Evolutionary conservation across 2,329 filamentous ascomycete genomes (phyloP).

Genomic region (Gnomoniopsis sp.): DNA sequence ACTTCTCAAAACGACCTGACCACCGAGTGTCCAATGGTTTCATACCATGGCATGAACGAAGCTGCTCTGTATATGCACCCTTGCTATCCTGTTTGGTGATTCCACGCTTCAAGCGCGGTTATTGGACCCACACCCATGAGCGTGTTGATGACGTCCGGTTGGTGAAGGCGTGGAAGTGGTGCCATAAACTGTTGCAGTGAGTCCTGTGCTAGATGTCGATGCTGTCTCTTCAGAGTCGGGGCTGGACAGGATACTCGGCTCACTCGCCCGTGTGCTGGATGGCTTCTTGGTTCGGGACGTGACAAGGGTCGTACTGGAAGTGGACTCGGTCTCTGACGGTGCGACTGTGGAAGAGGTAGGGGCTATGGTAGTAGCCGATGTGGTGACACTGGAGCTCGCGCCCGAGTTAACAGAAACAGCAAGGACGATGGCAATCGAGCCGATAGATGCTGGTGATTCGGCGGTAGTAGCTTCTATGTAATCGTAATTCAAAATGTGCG

Average conservation of each 20-base stretch:
- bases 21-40: not conserved
- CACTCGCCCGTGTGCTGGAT: not conserved
- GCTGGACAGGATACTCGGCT: not conserved
- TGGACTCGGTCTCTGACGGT: not conserved
- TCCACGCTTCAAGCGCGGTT: not conserved
- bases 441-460: not conserved
- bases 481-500: constrained; percentile 4
- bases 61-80: not conserved
- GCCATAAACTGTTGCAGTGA: not conserved
- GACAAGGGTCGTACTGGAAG: not conserved
- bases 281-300: not conserved
- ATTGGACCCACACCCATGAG: not conserved
- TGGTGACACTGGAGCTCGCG: not conserved
- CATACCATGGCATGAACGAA: not conserved
- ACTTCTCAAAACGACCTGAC: not conserved
- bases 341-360: not conserved
- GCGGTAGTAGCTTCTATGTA: constrained; percentile 5
- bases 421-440: not conserved
- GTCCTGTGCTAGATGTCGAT: not conserved
- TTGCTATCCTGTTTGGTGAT: too few species aligned
- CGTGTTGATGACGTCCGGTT: not conserved
- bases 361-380: not conserved
- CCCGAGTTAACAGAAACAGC: not conserved
- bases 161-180: not conserved
- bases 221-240: not conserved